Conservation (phyloP, 768 basidiomycete species). For the Lactarius tabidus region DNA sequence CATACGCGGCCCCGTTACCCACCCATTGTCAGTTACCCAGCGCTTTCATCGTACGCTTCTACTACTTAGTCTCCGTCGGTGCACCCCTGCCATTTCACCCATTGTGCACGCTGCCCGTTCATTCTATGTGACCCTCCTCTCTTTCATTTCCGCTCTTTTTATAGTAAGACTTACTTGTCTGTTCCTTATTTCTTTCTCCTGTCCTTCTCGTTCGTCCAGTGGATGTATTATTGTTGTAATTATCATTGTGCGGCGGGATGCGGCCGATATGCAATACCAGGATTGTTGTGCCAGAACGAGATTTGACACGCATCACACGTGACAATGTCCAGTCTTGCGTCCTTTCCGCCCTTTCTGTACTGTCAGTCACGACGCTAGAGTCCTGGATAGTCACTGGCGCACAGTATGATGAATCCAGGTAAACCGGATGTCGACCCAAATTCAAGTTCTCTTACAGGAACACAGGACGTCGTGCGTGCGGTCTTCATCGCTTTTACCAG, state of each 20-base stretch:
- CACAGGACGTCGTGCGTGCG: too few relatives aligned
- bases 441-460: too few relatives aligned
- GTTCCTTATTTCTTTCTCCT: neutral
- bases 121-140: slow-evolving; percentile 8
- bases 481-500: too few relatives aligned
- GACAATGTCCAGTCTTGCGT: too few relatives aligned
- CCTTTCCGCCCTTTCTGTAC: too few relatives aligned
- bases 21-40: slow-evolving; percentile 22
- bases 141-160: slow-evolving; percentile 12
- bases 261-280: slow-evolving; percentile 20
- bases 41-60: slow-evolving; percentile 20
- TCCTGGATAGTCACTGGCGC: too few relatives aligned
- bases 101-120: slow-evolving; percentile 11
- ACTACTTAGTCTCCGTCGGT: neutral
- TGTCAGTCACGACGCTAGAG: too few relatives aligned
- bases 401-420: too few relatives aligned
- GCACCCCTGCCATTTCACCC: neutral
- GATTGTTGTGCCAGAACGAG: slow-evolving; percentile 18
- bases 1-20: slow-evolving; percentile 20
- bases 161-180: slow-evolving; percentile 12
- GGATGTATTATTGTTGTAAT: slow-evolving; percentile 29
- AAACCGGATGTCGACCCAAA: too few relatives aligned
- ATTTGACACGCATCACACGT: too few relatives aligned
- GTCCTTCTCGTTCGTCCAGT: slow-evolving; percentile 22
- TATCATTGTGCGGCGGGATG: slow-evolving; percentile 21